Conservation (phyloP, 352 stramenopile genomes). For the Aphanomyces invadans region DNA sequence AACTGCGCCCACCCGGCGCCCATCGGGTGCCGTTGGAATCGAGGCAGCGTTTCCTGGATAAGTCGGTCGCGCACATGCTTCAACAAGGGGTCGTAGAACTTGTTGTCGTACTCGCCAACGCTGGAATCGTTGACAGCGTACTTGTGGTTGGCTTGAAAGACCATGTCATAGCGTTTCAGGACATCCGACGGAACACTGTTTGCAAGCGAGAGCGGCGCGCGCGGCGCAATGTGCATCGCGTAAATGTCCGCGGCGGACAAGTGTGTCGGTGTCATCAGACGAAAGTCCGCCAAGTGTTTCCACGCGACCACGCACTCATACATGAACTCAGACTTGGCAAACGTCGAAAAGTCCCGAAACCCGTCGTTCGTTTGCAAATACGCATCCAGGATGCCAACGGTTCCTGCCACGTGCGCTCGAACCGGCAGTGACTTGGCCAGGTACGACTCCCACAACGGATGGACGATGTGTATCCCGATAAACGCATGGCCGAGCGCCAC, state of each 20-base stretch:
- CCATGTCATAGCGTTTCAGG: slow-evolving; percentile 9
- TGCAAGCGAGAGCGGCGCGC: not conserved
- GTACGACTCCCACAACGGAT: not conserved
- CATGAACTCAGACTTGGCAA: slow-evolving; percentile 2
- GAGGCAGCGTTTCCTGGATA: not conserved
- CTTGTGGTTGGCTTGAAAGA: slow-evolving; percentile 22
- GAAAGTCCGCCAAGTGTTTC: not conserved
- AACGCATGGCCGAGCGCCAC: not conserved
- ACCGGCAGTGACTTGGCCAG: not conserved
- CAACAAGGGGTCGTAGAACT: slow-evolving; percentile 8
- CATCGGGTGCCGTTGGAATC: slow-evolving; percentile 5
- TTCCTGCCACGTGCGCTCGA: not conserved
- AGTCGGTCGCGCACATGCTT: not conserved
- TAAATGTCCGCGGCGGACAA: not conserved
- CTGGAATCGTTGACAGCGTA: slow-evolving; percentile 24
- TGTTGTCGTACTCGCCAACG: not conserved
- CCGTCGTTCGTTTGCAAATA: slow-evolving; percentile 9
- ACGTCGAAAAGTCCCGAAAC: not conserved
- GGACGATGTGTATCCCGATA: not conserved
- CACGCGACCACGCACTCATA: not conserved
- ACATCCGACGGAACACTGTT: not conserved
- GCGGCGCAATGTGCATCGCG: not conserved
- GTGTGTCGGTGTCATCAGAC: not conserved
- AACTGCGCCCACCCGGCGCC: not conserved
- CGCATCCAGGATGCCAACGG: not conserved